Conservation (phyloP, 2,329 filamentous ascomycete genomes). For the Cytospora mali region DNA sequence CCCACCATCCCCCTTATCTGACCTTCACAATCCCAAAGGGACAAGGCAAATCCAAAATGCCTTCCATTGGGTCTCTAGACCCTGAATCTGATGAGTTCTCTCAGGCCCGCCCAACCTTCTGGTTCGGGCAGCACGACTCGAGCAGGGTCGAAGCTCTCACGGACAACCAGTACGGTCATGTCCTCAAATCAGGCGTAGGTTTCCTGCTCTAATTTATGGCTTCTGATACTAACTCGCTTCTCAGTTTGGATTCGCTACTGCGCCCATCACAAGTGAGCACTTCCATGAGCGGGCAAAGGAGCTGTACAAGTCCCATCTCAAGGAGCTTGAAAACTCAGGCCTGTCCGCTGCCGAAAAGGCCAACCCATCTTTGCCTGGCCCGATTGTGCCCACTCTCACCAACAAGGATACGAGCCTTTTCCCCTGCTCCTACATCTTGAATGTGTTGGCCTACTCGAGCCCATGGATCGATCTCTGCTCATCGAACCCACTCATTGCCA, state of each 20-base stretch:
- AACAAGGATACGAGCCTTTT: conserved; percentile 77
- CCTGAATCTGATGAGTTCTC: conserved; percentile 36
- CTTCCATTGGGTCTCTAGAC: conserved; percentile 32
- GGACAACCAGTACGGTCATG: conserved; percentile 65
- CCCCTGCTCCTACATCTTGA: conserved; percentile 68
- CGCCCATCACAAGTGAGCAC: conserved; percentile 73
- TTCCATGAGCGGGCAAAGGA: conserved; percentile 71
- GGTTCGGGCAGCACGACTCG: conserved; percentile 75
- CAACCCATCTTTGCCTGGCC: conserved; percentile 54
- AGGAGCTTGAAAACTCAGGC: conserved; percentile 41
- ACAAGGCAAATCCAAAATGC: conserved; percentile 23
- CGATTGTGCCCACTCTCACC: conserved; percentile 69
- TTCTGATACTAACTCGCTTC: background rate
- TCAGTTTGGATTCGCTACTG: conserved; percentile 79
- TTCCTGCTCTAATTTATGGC: conserved; percentile 21
- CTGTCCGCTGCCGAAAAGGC: conserved; percentile 42
- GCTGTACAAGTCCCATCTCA: conserved; percentile 60
- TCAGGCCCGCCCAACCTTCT: conserved; percentile 53
- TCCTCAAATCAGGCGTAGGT: conserved; percentile 71
- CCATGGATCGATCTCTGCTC: conserved; percentile 92
- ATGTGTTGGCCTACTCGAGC: conserved; percentile 78
- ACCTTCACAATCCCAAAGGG: background rate
- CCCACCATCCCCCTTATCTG: background rate
- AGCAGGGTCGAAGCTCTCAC: conserved; percentile 61
- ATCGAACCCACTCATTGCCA: conserved; percentile 77